Conservation (phyloP, 768 basidiomycete genomes). For the Hemileccinum impolitum region DNA sequence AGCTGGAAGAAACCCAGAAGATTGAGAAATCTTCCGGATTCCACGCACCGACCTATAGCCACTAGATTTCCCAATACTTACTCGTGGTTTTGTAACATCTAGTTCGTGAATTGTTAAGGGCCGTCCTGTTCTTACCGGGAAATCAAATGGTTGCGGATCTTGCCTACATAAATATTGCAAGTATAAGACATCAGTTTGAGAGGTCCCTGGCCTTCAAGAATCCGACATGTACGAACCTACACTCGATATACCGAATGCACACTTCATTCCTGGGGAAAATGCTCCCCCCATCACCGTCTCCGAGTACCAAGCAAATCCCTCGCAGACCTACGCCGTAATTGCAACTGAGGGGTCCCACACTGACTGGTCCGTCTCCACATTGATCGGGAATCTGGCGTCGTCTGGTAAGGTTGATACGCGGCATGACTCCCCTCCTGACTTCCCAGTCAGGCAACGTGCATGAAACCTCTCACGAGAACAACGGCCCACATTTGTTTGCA, state of each 20-base stretch:
- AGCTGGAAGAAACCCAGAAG: too few relatives aligned
- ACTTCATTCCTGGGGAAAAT: background rate
- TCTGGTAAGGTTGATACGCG: background rate
- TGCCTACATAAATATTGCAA: too few relatives aligned
- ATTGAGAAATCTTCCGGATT: too few relatives aligned
- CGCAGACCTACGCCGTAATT: background rate
- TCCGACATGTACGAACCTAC: slow-evolving; percentile 3
- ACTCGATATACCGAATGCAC: background rate
- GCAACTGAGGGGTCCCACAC: background rate
- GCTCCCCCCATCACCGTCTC: too few relatives aligned
- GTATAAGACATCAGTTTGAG: too few relatives aligned
- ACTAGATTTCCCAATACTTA: too few relatives aligned
- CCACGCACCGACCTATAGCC: too few relatives aligned
- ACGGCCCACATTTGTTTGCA: background rate
- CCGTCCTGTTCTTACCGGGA: too few relatives aligned
- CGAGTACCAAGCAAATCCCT: background rate
- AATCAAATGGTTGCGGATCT: too few relatives aligned
- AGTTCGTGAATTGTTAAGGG: too few relatives aligned
- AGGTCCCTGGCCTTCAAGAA: background rate
- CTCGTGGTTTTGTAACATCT: too few relatives aligned
- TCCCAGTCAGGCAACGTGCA: background rate
- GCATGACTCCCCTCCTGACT: background rate
- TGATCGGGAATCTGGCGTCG: background rate
- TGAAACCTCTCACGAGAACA: background rate
- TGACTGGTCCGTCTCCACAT: background rate